Evolutionary conservation across 2,329 filamentous ascomycete genomes (phyloP).

Genomic region (Taxawa tesnikishii): DNA sequence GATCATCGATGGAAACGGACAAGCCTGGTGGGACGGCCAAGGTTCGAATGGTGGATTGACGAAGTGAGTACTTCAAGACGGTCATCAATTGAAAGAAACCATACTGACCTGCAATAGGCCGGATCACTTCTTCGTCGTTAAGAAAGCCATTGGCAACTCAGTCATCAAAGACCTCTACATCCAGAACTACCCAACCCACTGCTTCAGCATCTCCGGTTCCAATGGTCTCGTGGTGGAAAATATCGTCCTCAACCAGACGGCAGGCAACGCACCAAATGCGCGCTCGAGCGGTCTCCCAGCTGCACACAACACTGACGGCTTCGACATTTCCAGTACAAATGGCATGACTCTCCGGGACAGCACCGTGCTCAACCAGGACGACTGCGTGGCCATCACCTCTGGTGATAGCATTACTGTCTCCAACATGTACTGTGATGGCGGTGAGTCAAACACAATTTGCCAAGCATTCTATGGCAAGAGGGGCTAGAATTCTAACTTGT

Average conservation of each 20-base stretch:
- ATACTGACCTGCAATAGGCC: slow-evolving; percentile 12
- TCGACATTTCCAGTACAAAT: slow-evolving; percentile 20
- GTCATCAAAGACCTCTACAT: slow-evolving; percentile 26
- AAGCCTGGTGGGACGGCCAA: slow-evolving; percentile 31
- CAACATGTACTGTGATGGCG: slow-evolving; percentile 13
- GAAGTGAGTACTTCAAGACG: slow-evolving; percentile 15
- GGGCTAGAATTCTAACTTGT: too few relatives aligned
- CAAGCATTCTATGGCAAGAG: not conserved
- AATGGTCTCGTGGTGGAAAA: slow-evolving; percentile 22
- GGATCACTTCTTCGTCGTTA: slow-evolving; percentile 28
- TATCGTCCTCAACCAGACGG: slow-evolving; percentile 27
- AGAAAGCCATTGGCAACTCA: slow-evolving; percentile 24
- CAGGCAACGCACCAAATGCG: slow-evolving; percentile 23
- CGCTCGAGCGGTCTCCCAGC: slow-evolving; percentile 21
- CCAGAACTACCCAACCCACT: slow-evolving; percentile 28
- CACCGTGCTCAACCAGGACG: slow-evolving; percentile 21
- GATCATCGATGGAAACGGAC: slow-evolving; percentile 27
- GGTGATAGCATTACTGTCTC: slow-evolving; percentile 16
- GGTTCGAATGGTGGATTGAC: slow-evolving; percentile 33
- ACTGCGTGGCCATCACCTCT: slow-evolving; percentile 18
- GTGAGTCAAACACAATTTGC: too few relatives aligned
- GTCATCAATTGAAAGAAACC: too few relatives aligned
- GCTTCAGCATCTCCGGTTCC: slow-evolving; percentile 24
- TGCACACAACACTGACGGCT: slow-evolving; percentile 25
- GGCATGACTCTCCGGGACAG: slow-evolving; percentile 16